Base-by-base conservation (phyloP, 345 rosid species). In the Hibiscus mutabilis region DNA sequence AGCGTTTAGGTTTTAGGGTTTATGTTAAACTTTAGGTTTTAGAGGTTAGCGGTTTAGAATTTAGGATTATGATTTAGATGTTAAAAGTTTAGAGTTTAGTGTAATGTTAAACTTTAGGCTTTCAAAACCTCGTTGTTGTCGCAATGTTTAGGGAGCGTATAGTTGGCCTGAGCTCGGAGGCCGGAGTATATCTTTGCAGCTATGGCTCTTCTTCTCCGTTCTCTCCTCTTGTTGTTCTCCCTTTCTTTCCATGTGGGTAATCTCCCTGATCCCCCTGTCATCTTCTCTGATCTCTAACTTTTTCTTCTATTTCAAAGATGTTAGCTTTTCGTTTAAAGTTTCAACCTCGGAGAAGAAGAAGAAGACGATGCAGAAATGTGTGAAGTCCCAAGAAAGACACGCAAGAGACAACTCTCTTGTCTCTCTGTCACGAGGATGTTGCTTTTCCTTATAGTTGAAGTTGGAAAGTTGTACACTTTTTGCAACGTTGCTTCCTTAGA, bases 151-250 rank as follows among this genome's bases (percentile, higher is more conserved):
- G 98, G 97, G 57, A 94, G 89, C 81, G 90, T 86, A 78, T 75
- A 94, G 78, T 82, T 94, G 0, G 96, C 98, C 77, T 91, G 95
- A 79, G 96, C 88, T 56, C 98, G 79, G 24, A 94, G 89, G 2
- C 98, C 97, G 1, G 97, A 1, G 80, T 82, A 94, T 58, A 94
- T 88, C 89, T 94, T 94, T 10, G 97, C 97, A 14, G 98, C 96
- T 49, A 88, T 84, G 21, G 98, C 97, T 74, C 98, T 88, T 77
- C 98, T 83, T 71, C 97, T 82, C 12, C 58, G 58, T 19, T 53
- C 58, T 53, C 58, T 53, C 24, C 58, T 53, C 58, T 53, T 53
- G 25, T 53, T 53, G 9, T 53, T 53, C 24, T 53, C 58, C 58
- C 58, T 53, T 9, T 53, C 58, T 53, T 53, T 53, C 58, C 58